phyloP scores from a whole-genome alignment of 108 stramenopile genomes.

The Cyclotella kingstonii region DNA sequence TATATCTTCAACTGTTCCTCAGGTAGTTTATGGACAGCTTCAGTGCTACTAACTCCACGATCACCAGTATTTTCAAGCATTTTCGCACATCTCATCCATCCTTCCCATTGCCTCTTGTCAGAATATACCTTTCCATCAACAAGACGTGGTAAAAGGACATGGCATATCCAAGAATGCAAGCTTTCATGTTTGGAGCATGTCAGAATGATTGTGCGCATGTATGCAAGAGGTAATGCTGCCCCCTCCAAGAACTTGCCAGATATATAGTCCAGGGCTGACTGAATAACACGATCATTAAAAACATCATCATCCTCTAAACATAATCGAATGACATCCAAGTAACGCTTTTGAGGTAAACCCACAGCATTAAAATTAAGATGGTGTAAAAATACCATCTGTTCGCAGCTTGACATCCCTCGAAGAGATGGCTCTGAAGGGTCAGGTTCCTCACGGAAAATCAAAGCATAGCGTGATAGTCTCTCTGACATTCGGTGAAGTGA shows the following conservation, averaged over 20 bases:
- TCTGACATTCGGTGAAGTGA: conserved; percentile 73
- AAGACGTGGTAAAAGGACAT: conserved; percentile 74
- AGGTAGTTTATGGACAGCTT: conserved; percentile 71
- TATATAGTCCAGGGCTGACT: conserved; percentile 78
- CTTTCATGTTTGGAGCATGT: conserved; percentile 87
- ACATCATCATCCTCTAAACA: conserved; percentile 79
- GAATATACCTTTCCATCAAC: conserved; percentile 82
- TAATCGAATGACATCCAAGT: conserved; percentile 70
- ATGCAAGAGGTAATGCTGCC: conserved; percentile 76
- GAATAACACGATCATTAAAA: conserved; percentile 75
- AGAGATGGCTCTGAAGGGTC: conserved; percentile 55
- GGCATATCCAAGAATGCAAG: conserved; percentile 82
- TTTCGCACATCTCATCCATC: conserved; percentile 90
- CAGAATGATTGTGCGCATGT: conserved; percentile 88
- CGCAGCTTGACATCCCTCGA: conserved; percentile 80
- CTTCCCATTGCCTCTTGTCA: conserved; percentile 81
- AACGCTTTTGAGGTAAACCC: conserved; percentile 77
- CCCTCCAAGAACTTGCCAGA: conserved; percentile 69
- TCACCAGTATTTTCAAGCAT: conserved; percentile 76
- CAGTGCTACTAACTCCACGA: conserved; percentile 60
- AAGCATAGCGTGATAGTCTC: conserved; percentile 64
- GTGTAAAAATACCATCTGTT: conserved; percentile 82
- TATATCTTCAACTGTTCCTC: conserved; percentile 69
- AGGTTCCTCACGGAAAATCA: conserved; percentile 80
- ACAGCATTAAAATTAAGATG: conserved; percentile 74